Evolutionary conservation across 1,284 basidiomycete genomes (phyloP), one percentile per base, ranked within the genome.

Genomic region (Rhodotorula sp.): DNA sequence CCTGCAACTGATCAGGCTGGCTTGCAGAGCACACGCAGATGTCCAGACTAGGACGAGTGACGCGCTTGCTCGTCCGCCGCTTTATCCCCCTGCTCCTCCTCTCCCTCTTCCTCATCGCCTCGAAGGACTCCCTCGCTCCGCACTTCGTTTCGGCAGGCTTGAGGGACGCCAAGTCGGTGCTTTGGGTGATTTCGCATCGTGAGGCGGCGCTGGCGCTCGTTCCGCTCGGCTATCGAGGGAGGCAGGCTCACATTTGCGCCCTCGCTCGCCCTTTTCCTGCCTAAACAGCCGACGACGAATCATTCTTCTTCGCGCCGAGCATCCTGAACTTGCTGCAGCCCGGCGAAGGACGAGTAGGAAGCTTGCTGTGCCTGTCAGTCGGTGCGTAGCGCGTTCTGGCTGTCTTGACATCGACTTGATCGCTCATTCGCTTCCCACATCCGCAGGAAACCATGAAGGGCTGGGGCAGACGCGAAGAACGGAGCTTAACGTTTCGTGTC

Each of bases 261-360:
- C 20, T 55, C 10, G 9, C 31, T 37, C 28, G 31, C 31, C 22
- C 8, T 10, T 6, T 26, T 18, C n/a, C 34, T 40, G 3, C 26
- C 47, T 18, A 7, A 30, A 10, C 70, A 78, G 77, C 77, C 31
- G 93, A 95, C 78, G 93, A 95, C 78, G 93, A 95, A 81, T 87
- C 87, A 77, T 87, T 94, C 84, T 96, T 96, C 83, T 96, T 96
- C 78, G 88, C 87, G 0, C 92, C 93, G 0, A 89, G 89, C 0
- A 78, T 95, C 18, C 70, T 77, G 26, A 82, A 87, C 37, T 83
- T 87, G 4, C 81, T 90, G 24, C 75, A 71, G 7, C 69, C 77
- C 1, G 79, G 80, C 9, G 79, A 79, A 65, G 72, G 78, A 9
- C 75, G 1, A 75, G 31, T 11, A 10, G 30, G 24, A 0, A 15